Evolutionary conservation across 1,284 basidiomycete genomes (phyloP), one percentile per base, ranked within the genome.

Genomic region (Neonothopanus nambi): DNA sequence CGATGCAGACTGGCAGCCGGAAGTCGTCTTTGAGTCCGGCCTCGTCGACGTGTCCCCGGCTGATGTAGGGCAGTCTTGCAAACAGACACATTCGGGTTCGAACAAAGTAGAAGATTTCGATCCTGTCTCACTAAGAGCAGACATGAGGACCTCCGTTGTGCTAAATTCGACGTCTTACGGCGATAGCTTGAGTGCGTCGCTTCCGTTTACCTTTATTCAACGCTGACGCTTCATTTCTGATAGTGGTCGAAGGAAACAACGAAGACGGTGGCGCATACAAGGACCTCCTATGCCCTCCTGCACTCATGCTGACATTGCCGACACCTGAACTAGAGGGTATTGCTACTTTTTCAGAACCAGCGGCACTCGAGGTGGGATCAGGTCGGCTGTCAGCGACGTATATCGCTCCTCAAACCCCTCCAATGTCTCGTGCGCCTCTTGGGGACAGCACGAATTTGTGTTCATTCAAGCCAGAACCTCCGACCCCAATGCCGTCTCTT

Each of bases 401-500:
- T 20, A 21, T 15, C 9, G 39, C 26, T 6, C 46, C 46, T 43
- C 28, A 35, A 26, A 48, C 46, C 7, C 52, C 52, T 48, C 46
- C 46, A 15, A 1, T 28, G 1, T 43, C 49, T 20, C 43, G 23
- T 13, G 15, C 26, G 8, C 30, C 43, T 2, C 17, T 45, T 18
- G 43, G 23, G 30, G 30, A 13, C 43, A 24, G 23, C n/a, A 30
- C 18, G 20, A 24, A n/a, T 30, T 13, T 21, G 28, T 36, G 30
- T 12, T 20, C 30, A 2, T 33, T 30, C 12, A 30, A 3, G n/a
- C 18, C 23, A 18, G 30, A 15, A n/a, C 52, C 52, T 48, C 52
- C 52, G 13, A 54, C 52, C 8, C 52, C 52, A 18, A 21, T 54
- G 46, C 52, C 52, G 11, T n/a, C 44, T 6, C 51, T 53, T 41